phyloP scores from a whole-genome alignment of 805 yeast species.

The Ogataea siamensis region DNA sequence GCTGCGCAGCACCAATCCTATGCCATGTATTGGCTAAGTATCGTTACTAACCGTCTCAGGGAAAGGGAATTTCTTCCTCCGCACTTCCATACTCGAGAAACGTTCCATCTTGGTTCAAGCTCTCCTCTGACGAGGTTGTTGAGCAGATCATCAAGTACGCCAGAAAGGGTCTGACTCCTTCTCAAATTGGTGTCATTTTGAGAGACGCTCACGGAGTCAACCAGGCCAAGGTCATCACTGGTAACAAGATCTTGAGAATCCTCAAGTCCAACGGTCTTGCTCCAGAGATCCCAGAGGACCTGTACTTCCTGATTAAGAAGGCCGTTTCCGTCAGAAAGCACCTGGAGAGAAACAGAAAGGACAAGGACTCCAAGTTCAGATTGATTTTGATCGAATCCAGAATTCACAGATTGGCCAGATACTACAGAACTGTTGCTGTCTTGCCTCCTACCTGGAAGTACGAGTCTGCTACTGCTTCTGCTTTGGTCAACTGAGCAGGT shows the following conservation, averaged over 20 bases:
- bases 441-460: constrained; percentile 99
- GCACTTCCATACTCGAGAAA: constrained; percentile 99
- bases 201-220: constrained; percentile 99
- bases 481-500: constrained; percentile 88
- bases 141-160: constrained; percentile 99
- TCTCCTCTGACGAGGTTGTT: constrained; percentile 89
- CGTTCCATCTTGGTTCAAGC: constrained; percentile 99
- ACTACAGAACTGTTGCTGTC: constrained; percentile 99
- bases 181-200: constrained; percentile 98
- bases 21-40: constrained; percentile 33
- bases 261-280: constrained; percentile 99
- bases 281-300: constrained; percentile 99
- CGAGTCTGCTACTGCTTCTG: constrained; percentile 99
- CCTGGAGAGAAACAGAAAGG: constrained; percentile 99
- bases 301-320: constrained; percentile 98
- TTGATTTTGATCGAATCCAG: constrained; percentile 99
- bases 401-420: constrained; percentile 99
- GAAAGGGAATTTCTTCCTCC: constrained; percentile 99
- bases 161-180: constrained; percentile 99
- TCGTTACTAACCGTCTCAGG: constrained; percentile 47
- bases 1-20: constrained; percentile 55
- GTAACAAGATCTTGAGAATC: constrained; percentile 99
- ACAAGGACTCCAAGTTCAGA: constrained; percentile 99
- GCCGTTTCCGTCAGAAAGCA: constrained; percentile 99
- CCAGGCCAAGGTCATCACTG: constrained; percentile 95